Percentiles rank a stretch among this genome's conserved stretches.
Conservation (phyloP, 2,329 filamentous ascomycete genomes). For the Fusarium incarnatum region DNA sequence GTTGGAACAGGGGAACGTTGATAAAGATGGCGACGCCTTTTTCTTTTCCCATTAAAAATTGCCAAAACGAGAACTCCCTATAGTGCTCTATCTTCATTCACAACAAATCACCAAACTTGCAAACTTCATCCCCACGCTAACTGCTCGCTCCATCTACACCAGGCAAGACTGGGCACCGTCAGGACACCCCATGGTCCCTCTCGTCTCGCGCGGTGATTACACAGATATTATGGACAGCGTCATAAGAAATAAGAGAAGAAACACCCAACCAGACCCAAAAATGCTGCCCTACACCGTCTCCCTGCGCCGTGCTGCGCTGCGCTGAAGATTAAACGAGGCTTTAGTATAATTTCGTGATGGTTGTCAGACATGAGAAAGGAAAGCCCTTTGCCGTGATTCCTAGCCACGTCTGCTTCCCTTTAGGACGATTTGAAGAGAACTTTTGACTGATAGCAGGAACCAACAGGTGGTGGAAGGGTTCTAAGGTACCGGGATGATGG, state of each 20-base stretch:
- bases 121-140: constrained; percentile 44
- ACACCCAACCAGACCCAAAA: constrained; percentile 52
- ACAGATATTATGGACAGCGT: constrained; percentile 48
- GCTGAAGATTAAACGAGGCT: constrained; percentile 51
- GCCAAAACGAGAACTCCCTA: constrained; percentile 51
- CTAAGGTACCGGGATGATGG: constrained; percentile 41
- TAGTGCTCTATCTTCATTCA: constrained; percentile 48
- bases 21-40: constrained; percentile 45
- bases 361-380: constrained; percentile 51
- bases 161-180: constrained; percentile 31
- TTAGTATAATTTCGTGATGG: constrained; percentile 52
- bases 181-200: constrained; percentile 20
- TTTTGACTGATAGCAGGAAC: constrained; percentile 33
- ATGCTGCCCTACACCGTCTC: constrained; percentile 54
- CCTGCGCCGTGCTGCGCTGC: constrained; percentile 55
- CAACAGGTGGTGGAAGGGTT: constrained; percentile 30
- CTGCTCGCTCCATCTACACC: constrained; percentile 32
- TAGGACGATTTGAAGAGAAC: constrained; percentile 37
- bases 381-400: constrained; percentile 38
- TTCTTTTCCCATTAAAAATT: constrained; percentile 52
- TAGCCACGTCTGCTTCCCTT: constrained; percentile 39
- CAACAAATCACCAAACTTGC: constrained; percentile 46
- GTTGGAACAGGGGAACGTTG: constrained; percentile 7
- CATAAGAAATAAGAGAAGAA: constrained; percentile 49
- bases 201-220: constrained; percentile 40